Percentiles rank a stretch among this genome's conserved stretches.
Evolutionary conservation across 2,329 filamentous ascomycete species (phyloP).

Genomic region (Dothideomycetes sp.): DNA sequence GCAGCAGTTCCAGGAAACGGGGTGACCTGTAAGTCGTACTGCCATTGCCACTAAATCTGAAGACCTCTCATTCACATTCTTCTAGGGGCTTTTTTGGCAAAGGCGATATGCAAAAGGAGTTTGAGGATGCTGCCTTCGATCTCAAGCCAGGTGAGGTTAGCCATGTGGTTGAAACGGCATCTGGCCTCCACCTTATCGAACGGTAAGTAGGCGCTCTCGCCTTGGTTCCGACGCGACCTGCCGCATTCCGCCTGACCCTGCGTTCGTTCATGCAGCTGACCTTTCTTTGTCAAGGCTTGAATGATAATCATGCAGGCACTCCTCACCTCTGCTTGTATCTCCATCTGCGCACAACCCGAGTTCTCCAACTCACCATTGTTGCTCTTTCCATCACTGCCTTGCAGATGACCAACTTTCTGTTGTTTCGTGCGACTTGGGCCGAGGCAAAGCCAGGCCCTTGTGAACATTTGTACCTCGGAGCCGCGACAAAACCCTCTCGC

Average conservation of each 20-base stretch:
- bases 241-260: slow-evolving; percentile 13
- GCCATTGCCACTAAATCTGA: not conserved
- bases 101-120: slow-evolving; percentile 97
- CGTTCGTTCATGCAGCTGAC: slow-evolving; percentile 6
- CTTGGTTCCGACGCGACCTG: not conserved
- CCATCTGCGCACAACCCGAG: not conserved
- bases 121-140: slow-evolving; percentile 91
- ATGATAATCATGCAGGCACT: slow-evolving; percentile 4
- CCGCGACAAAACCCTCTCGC: too few relatives aligned
- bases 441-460: not conserved
- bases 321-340: not conserved
- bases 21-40: slow-evolving; percentile 61
- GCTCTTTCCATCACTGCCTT: not conserved
- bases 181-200: slow-evolving; percentile 90
- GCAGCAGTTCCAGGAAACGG: slow-evolving; percentile 85
- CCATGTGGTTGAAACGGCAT: slow-evolving; percentile 79
- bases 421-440: not conserved
- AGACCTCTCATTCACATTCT: not conserved
- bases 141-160: slow-evolving; percentile 81
- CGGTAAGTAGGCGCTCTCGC: slow-evolving; percentile 45
- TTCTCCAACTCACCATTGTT: not conserved
- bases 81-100: slow-evolving; percentile 75
- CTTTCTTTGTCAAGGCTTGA: slow-evolving; percentile 9
- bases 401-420: not conserved
- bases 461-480: not conserved